Conservation (phyloP, 2,329 filamentous ascomycete species). For the Botryosphaeria dothidea region DNA sequence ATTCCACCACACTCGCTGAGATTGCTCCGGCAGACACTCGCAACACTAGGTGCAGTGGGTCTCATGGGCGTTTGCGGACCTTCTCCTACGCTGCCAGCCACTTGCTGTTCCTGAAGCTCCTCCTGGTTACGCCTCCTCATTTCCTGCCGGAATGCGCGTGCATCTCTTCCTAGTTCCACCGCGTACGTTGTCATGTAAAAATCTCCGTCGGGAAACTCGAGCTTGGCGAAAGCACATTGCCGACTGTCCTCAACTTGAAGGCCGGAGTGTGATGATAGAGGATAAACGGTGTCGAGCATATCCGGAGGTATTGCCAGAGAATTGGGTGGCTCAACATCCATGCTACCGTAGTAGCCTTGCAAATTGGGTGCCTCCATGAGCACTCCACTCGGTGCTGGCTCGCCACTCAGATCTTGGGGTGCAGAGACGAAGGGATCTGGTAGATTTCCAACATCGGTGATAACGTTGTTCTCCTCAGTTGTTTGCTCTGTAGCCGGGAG, state of each 20-base stretch:
- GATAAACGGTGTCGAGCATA: neutral
- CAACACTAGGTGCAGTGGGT: conserved; percentile 10
- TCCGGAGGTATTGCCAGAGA: conserved; percentile 12
- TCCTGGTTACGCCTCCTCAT: conserved; percentile 37
- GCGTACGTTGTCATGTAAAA: conserved; percentile 78
- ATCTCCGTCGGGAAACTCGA: conserved; percentile 73
- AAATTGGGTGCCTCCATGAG: neutral
- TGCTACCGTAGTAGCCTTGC: neutral
- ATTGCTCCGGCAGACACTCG: conserved; percentile 25
- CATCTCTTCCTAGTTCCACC: conserved; percentile 72
- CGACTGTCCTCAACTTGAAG: conserved; percentile 15
- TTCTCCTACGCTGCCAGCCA: conserved; percentile 21
- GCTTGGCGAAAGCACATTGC: conserved; percentile 60
- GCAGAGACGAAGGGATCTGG: conserved; percentile 2
- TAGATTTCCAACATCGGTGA: neutral
- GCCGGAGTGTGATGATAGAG: neutral
- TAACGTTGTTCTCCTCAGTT: neutral
- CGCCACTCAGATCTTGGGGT: neutral
- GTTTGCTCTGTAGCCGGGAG: neutral
- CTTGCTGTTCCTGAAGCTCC: conserved; percentile 48
- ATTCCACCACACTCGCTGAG: conserved; percentile 30
- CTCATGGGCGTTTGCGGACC: conserved; percentile 22
- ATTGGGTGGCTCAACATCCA: conserved; percentile 16
- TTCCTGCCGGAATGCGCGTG: conserved; percentile 56
- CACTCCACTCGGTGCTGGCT: neutral